Conservation (phyloP, 331 rosid genomes). For the Quercus phellos region DNA sequence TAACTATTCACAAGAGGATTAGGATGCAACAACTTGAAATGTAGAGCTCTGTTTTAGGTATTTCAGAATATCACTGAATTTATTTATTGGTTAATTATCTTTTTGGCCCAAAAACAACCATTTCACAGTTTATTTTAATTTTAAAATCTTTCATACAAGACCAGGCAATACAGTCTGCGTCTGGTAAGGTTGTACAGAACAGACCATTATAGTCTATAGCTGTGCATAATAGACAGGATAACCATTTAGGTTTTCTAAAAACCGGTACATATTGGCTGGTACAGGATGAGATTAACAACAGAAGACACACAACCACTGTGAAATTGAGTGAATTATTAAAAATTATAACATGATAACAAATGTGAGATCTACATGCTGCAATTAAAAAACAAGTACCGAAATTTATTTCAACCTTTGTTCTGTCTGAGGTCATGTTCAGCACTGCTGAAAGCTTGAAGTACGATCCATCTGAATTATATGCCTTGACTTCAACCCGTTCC, state of each 20-base stretch:
- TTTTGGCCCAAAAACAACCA: background rate
- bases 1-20: too few species aligned
- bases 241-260: background rate
- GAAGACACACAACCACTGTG: background rate
- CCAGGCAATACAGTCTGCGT: background rate
- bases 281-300: background rate
- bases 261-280: background rate
- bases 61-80: background rate
- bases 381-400: constrained; percentile 1
- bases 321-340: background rate
- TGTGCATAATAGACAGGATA: background rate
- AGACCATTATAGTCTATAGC: background rate
- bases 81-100: background rate
- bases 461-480: constrained; percentile 79
- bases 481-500: constrained; percentile 91
- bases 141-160: background rate
- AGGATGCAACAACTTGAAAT: too few species aligned
- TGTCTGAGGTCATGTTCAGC: constrained; percentile 80
- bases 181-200: background rate
- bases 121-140: background rate
- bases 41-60: background rate
- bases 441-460: constrained; percentile 87
- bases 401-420: constrained; percentile 74
- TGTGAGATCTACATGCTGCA: background rate
- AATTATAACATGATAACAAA: background rate